Evolutionary conservation across 2,329 filamentous ascomycete species (phyloP), one percentile per base, ranked within the genome.

Genomic region (Colletotrichum sp.): DNA sequence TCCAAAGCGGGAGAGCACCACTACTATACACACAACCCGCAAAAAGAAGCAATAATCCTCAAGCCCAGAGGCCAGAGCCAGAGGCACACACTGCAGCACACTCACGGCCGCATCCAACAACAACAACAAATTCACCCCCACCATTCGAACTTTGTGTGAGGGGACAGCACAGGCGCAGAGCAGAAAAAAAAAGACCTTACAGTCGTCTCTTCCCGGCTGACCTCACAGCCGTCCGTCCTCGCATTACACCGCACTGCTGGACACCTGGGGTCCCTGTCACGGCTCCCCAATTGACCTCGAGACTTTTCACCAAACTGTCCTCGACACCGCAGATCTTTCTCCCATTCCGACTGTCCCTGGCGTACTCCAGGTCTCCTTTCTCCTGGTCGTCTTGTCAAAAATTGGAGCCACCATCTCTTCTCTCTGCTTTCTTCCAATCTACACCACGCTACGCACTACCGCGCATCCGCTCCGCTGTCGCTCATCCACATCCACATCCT

Each of bases 291-390:
- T 74, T 68, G 74, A 76, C 60, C 71, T 76, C 71, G 73, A 77
- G 65, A 73, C 72, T 72, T 75, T 66, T 72, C 72, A 60, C 75
- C 68, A 68, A 68, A 75, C 34, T 24, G 68, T 69, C 65, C 58
- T 72, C 68, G 58, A 65, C 36, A 69, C 69, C 52, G 68, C 73
- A 74, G 74, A 77, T 76, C 75, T 66, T 67, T 67, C 48, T 61
- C 48, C 73, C 73, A 66, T 73, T 73, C 55, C 73, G 72, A 75
- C 38, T 69, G 38, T 64, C 72, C 65, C 71, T 55, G 61, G 74
- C 58, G 74, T 32, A 60, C 58, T 75, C 57, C 75, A 77, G 72
- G 71, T 74, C 74, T 73, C 71, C 66, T 76, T 74, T 66, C 72
- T 75, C 65, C 60, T 71, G 68, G 72, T 58, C 60, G 43, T 61